Base-by-base conservation (phyloP, 371 early-diverging fungal species). In the Mortierella polycephala region DNA sequence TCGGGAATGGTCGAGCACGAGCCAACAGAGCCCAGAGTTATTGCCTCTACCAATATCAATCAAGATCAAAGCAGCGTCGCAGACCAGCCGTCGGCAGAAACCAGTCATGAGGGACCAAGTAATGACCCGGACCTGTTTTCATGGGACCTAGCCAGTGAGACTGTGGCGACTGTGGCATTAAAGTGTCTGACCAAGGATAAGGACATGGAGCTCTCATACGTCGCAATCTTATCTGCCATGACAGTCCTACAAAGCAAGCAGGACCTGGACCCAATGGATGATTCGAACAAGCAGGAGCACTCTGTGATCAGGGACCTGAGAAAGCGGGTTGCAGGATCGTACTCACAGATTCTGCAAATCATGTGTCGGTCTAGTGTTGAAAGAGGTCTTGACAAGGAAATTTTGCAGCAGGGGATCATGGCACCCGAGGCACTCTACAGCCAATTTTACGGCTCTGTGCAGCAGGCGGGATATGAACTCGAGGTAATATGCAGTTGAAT, bases 401-500 rank as follows among this genome's bases (percentile, higher is more conserved):
- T 59, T 5, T 47, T 62, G 20, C 73, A 59, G n/a, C 79, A 79
- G 42, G 79, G 79, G 8, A 49, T 69, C 59, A 69, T 79, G 65
- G 49, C 73, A 16, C 44, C 79, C 0, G 73, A 79, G 23, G 64
- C 62, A 5, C 72, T 79, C 10, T 79, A 64, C 37, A 57, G 62
- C n/a, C 79, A 71, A 47, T 54, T 79, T 40, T 79, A 79, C 42
- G 67, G 72, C 20, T 68, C 69, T 0, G 58, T 72, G 9, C 63
- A 64, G 23, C 69, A 79, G 42, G 79, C 73, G 2, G 79, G 79
- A 49, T 79, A 72, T 44, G 57, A 61, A 12, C 57, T 79, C 7
- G 44, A 72, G 62, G 79, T 79, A 59, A 51, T 30, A 30, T 30
- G 30, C 4, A 30, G 4, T 30, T 30, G 30, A 30, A 30, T 30